Evolutionary conservation across 345 rosid species (phyloP).

Genomic region (Eucalyptus lansdowneana): DNA sequence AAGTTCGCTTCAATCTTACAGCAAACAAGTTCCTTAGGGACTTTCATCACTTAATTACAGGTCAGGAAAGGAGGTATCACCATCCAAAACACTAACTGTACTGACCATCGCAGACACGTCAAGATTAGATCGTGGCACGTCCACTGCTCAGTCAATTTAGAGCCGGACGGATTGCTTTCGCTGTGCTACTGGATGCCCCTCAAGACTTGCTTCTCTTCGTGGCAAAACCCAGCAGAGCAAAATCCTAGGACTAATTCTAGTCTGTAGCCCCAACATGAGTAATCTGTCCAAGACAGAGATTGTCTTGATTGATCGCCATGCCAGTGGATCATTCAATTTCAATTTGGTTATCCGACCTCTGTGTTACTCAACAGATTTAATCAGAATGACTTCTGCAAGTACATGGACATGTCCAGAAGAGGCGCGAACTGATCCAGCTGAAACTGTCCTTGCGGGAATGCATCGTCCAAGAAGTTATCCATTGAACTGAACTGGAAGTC

Average conservation of each 20-base stretch:
- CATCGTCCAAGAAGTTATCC: conserved; percentile 31
- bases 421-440: conserved; percentile 20
- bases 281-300: neutral
- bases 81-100: neutral
- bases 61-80: neutral
- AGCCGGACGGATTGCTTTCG: neutral
- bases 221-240: neutral
- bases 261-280: neutral
- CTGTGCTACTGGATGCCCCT: neutral
- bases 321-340: neutral
- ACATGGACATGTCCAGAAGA: conserved; percentile 17
- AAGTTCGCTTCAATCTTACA: neutral
- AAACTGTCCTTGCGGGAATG: conserved; percentile 27
- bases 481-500: conserved; percentile 22
- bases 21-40: neutral
- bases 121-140: neutral
- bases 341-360: neutral
- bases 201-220: neutral
- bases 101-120: neutral
- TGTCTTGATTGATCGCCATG: neutral
- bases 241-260: neutral
- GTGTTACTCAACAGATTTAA: neutral
- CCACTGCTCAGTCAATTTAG: neutral
- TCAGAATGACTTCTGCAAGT: conserved; percentile 7
- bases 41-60: neutral